Evolutionary conservation across 768 basidiomycete species (phyloP).

Genomic region (Multifurca ochricompacta): DNA sequence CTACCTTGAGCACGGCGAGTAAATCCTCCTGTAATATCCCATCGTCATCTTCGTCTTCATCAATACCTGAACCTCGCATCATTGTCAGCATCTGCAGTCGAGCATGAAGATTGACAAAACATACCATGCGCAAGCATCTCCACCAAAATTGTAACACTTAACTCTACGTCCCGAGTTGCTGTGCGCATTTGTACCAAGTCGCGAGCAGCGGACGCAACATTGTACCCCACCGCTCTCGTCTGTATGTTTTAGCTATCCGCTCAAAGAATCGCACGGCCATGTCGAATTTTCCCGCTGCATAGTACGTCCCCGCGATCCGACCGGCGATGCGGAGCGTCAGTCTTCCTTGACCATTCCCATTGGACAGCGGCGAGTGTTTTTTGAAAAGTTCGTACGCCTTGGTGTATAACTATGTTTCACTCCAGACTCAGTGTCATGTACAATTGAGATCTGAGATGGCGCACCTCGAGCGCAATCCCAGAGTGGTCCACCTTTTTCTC

Average conservation of each 20-base stretch:
- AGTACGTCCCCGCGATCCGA: conserved; percentile 83
- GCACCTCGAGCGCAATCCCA: conserved; percentile 73
- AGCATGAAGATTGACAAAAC: not conserved
- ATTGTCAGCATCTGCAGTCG: not conserved
- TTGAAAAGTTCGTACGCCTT: conserved; percentile 94
- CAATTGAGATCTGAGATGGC: not conserved
- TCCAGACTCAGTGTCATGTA: not conserved
- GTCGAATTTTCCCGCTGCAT: conserved; percentile 71
- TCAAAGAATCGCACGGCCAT: conserved; percentile 91
- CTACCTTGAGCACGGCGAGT: conserved; percentile 62
- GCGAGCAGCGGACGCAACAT: conserved; percentile 68
- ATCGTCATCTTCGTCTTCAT: conserved; percentile 38
- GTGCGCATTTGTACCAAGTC: conserved; percentile 80
- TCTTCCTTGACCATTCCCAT: conserved; percentile 54
- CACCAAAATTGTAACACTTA: conserved; percentile 65
- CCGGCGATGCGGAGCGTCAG: conserved; percentile 87
- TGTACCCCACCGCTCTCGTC: conserved; percentile 72
- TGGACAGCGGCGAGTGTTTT: conserved; percentile 43
- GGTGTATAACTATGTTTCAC: conserved; percentile 63
- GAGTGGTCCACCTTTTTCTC: conserved; percentile 92
- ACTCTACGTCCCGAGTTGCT: conserved; percentile 70
- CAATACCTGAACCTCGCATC: conserved; percentile 26
- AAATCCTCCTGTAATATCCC: conserved; percentile 60
- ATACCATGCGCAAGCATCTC: conserved; percentile 81
- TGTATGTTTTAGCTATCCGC: conserved; percentile 82